These are phyloP conservation scores for Austroboletus eburneus DNA, from an alignment of 768 basidiomycete genomes.

Conservation along the genomic window DNA sequence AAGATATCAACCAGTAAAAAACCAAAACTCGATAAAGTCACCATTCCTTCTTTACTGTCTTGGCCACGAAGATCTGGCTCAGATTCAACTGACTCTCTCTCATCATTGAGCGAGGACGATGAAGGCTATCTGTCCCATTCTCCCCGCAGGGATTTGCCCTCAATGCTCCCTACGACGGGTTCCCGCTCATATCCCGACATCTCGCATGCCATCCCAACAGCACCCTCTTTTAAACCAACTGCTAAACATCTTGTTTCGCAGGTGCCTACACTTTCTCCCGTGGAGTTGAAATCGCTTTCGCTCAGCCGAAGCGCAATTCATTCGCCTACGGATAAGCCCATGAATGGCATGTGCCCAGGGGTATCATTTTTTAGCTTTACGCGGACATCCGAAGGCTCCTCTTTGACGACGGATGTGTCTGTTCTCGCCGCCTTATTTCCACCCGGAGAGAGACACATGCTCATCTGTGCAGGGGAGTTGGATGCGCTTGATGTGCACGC, in stretches of 20 bases:
- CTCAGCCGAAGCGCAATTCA: constrained; percentile 7
- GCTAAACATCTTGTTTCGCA: constrained; percentile 36
- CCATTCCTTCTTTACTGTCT: constrained; percentile 19
- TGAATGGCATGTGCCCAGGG: constrained; percentile 5
- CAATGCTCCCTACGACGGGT: constrained; percentile 30
- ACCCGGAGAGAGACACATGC: constrained; percentile 65
- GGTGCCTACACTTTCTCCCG: constrained; percentile 30
- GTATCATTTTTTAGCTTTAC: constrained; percentile 82
- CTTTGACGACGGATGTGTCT: constrained; percentile 66
- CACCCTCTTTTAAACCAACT: constrained; percentile 34
- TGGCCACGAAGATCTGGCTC: constrained; percentile 23
- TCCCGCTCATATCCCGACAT: constrained; percentile 46
- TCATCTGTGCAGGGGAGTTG: constrained; percentile 68
- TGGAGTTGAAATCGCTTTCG: constrained; percentile 12
- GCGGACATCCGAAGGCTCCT: constrained; percentile 70
- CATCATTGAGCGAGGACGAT: constrained; percentile 35
- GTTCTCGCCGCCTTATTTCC: constrained; percentile 69
- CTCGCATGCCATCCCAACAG: constrained; percentile 25
- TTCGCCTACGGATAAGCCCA: constrained; percentile 15
- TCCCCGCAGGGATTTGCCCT: constrained; percentile 37
- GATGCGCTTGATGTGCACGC: constrained; percentile 48
- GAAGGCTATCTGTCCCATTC: constrained; percentile 62
- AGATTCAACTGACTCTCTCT: constrained; percentile 22
- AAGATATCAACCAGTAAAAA: constrained; percentile 8
- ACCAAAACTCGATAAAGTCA: constrained; percentile 9